Evolutionary conservation across 106 monocot genomes (phyloP).

Genomic region (Apostasia shenzhenica): DNA sequence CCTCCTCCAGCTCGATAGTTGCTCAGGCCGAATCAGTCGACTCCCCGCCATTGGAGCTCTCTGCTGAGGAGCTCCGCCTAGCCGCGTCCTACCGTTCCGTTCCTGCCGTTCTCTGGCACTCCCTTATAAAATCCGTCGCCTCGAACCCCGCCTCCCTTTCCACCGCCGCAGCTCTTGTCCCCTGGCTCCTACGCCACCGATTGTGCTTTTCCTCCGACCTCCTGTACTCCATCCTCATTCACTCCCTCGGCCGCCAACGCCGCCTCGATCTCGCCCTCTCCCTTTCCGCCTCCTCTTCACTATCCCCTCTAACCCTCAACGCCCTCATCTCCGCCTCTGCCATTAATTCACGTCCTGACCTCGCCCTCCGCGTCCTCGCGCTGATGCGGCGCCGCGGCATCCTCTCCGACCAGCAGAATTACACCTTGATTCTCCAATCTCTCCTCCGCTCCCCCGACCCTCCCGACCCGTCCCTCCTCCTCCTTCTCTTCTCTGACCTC

Average conservation of each 20-base stretch:
- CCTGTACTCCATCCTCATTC: conserved; percentile 79
- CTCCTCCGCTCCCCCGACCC: conserved; percentile 44
- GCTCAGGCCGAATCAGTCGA: not conserved
- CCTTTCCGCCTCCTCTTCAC: conserved; percentile 21
- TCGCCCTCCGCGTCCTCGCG: conserved; percentile 46
- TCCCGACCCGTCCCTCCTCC: conserved; percentile 49
- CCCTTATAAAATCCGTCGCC: conserved; percentile 42
- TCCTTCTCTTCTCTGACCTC: conserved; percentile 28
- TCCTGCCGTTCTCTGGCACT: conserved; percentile 48
- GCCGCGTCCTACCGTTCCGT: conserved; percentile 46
- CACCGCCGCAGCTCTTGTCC: conserved; percentile 48
- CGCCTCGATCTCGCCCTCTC: conserved; percentile 23
- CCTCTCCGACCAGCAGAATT: conserved; percentile 66
- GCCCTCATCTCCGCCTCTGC: conserved; percentile 75
- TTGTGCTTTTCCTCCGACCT: conserved; percentile 82
- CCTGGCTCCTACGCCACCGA: conserved; percentile 58
- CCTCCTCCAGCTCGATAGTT: conserved; percentile 2
- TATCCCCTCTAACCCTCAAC: conserved; percentile 77
- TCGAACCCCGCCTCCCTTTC: conserved; percentile 35
- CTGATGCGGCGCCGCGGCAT: conserved; percentile 40
- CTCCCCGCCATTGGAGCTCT: conserved; percentile 11
- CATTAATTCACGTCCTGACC: conserved; percentile 34
- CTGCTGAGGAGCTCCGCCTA: conserved; percentile 26
- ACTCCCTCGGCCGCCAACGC: conserved; percentile 53
- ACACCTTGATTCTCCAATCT: conserved; percentile 63